Conservation (phyloP, 1,284 basidiomycete species). For the Mycocalia duriaeana region DNA sequence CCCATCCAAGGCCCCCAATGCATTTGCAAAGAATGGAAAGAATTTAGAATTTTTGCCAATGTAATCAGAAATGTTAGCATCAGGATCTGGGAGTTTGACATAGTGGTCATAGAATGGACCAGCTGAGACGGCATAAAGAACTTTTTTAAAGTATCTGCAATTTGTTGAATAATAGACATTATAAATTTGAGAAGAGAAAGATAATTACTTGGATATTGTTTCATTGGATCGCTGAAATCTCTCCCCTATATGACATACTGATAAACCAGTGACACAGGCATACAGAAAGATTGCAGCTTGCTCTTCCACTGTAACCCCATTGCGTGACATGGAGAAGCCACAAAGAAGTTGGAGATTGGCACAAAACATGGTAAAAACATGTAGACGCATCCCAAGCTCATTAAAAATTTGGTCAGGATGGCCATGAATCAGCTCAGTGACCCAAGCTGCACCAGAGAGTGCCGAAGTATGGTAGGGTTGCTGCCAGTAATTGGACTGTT, state of each 20-base stretch:
- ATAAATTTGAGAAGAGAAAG: background rate
- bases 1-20: slow-evolving; percentile 8
- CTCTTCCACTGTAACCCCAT: slow-evolving; percentile 18
- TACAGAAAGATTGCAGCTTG: slow-evolving; percentile 27
- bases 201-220: slow-evolving; percentile 20
- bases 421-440: too few species aligned
- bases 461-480: too few species aligned
- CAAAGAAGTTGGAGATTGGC: background rate
- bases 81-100: background rate
- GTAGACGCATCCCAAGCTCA: too few species aligned
- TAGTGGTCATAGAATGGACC: background rate
- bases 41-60: background rate
- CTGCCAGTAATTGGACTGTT: too few species aligned
- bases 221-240: slow-evolving; percentile 22
- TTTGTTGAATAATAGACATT: background rate
- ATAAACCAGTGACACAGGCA: slow-evolving; percentile 20
- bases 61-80: background rate
- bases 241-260: slow-evolving; percentile 22
- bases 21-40: slow-evolving; percentile 6
- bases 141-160: background rate
- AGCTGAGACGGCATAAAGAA: background rate
- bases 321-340: background rate
- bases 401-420: too few species aligned
- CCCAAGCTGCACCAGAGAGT: too few species aligned
- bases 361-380: too few species aligned